Evolutionary conservation across 176 grass and related monocot species (phyloP), one percentile per base, ranked within the genome.

Genomic region (Panicum miliaceum): DNA sequence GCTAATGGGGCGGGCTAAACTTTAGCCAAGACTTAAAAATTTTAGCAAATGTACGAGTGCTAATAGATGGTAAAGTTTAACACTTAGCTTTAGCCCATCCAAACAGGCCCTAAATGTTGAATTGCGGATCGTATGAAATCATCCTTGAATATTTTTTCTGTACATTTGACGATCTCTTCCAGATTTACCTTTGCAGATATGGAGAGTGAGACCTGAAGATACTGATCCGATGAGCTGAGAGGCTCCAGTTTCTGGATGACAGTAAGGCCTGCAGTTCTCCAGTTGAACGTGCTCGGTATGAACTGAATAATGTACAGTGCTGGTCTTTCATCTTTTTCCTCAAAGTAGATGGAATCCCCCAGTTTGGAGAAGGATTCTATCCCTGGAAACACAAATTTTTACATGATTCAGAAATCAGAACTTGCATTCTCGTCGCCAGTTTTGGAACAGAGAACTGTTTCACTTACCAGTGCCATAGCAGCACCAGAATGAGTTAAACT

Each of bases 281-380:
- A 98, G 40, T 80, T 95, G 70, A 95, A 98, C 16, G 89, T 90
- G 85, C 91, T 98, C 16, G 96, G 86, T 90, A 94, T 78, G 77
- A 83, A 95, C 81, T 95, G 96, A 87, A 93, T 88, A 37, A 98
- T 61, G 34, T 98, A 95, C 0, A 98, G 64, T 8, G 65, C 75
- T 5, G 89, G 87, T 32, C 14, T 90, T 25, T 41, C 66, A 46
- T 91, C 93, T 81, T 90, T 93, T 47, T 93, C 83, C 75, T 94
- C 96, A 23, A 98, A 98, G 38, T 98, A 98, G 36, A 98, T 94
- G 9, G 96, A 94, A 88, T 98, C 87, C 46, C 93, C 93, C 54
- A 98, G 67, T 65, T 98, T 98, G 41, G 96, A 98, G 58, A 98
- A 98, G 5, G 96, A 98, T 10, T 95, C 96, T 56, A 98, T 94